These are phyloP conservation scores for Komagataella pseudopastoris DNA, from an alignment of 805 yeast species.

Conservation along the genomic window DNA sequence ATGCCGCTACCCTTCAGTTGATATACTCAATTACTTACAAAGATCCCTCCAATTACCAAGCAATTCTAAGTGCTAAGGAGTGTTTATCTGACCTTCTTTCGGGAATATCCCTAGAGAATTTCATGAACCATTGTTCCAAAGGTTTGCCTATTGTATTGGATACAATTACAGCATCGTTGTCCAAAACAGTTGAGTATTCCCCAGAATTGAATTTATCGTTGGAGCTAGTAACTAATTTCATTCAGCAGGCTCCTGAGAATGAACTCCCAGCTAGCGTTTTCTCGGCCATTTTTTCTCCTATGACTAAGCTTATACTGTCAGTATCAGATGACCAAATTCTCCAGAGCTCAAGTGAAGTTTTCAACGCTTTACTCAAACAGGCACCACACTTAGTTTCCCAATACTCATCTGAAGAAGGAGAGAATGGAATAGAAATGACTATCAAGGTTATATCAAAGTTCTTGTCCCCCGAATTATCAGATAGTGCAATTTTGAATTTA, in stretches of 20 bases:
- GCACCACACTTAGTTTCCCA: conserved; percentile 21
- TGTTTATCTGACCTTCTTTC: conserved; percentile 49
- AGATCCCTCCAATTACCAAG: conserved; percentile 64
- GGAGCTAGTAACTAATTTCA: conserved; percentile 39
- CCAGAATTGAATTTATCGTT: conserved; percentile 46
- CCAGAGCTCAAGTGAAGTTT: conserved; percentile 66
- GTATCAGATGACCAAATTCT: conserved; percentile 67
- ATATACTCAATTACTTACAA: conserved; percentile 53
- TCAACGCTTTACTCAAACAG: conserved; percentile 40
- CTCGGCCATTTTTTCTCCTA: conserved; percentile 25
- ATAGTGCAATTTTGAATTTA: conserved; percentile 69
- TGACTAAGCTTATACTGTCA: conserved; percentile 23
- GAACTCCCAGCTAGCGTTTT: conserved; percentile 26
- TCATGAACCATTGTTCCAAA: conserved; percentile 29
- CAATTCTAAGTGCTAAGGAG: conserved; percentile 54
- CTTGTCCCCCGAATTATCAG: conserved; percentile 58
- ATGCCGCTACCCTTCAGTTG: conserved; percentile 30
- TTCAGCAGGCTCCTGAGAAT: conserved; percentile 25
- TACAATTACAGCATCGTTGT: conserved; percentile 20
- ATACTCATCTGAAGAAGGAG: conserved; percentile 19
- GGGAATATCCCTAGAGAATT: conserved; percentile 29
- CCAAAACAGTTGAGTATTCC: conserved; percentile 31
- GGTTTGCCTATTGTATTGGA: conserved; percentile 39
- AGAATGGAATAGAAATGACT: conserved; percentile 40
- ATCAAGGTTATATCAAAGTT: conserved; percentile 55